Base-by-base conservation (phyloP, 257 asterid species). In the Salvia hispanica region DNA sequence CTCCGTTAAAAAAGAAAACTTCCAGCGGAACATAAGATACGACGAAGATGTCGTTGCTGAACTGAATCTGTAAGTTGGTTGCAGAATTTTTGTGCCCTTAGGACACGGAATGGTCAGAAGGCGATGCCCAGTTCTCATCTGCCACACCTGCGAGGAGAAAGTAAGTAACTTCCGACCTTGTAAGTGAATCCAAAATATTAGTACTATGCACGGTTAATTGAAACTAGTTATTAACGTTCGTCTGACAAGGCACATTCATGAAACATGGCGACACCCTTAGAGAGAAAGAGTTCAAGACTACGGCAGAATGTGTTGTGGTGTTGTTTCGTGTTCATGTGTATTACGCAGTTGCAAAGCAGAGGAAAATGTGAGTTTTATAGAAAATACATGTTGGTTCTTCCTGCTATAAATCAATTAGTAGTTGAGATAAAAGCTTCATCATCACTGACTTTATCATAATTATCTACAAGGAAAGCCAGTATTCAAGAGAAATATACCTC, bases 51-150 rank as follows among this genome's bases (percentile, higher is more conserved):
- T 25, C 60, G 67, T 48, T 18, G 85, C 76, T 25, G 95, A 85
- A 58, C 85, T 84, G 58, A 88, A 94, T 81, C 96, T 81, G 74
- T 91, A 89, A 0, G 99, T 3, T n/a, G 98, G 96, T 62, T 94
- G 98, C 73, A 91, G 66, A n/a, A 94, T 87, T 81, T 83, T 88
- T 83, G 92, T 86, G 58, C 99, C 99, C 80, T 86, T 91, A 4
- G 96, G 86, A 62, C 92, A 91, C 4, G 97, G 91, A 54, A 94
- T 78, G 43, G 97, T 91, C 42, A 88, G 81, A 73, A 91, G 86
- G 47, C 95, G 90, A 65, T 86, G 96, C 25, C 98, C 99, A 0
- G 96, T 91, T 63, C 99, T 89, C 99, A 94, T 94, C 91, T 91
- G n/a, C n/a, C n/a, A n/a, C n/a, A n/a, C n/a, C 91, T 91, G 86